These are phyloP conservation scores for Scleroderma bovista DNA, from an alignment of 768 basidiomycete species.

Conservation along the genomic window DNA sequence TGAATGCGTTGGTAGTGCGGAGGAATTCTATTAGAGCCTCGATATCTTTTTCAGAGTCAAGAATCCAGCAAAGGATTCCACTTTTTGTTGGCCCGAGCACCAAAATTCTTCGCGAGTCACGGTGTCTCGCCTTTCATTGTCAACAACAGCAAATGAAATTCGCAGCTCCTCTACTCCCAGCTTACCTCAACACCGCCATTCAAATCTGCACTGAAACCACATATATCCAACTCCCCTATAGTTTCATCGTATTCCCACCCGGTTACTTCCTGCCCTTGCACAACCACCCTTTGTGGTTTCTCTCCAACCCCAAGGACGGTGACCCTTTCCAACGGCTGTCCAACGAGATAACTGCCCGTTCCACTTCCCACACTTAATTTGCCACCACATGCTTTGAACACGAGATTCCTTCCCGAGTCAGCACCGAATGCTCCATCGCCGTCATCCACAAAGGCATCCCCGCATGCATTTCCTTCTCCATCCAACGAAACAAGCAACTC, in stretches of 20 bases:
- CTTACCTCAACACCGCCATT: slow-evolving; percentile 25
- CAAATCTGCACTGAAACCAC: slow-evolving; percentile 36
- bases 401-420: slow-evolving; percentile 27
- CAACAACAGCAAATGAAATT: too few relatives aligned
- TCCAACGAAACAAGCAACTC: slow-evolving; percentile 55
- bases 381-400: slow-evolving; percentile 34
- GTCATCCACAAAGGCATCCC: slow-evolving; percentile 65
- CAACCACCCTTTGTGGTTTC: slow-evolving; percentile 32
- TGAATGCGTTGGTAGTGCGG: too few relatives aligned
- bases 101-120: too few relatives aligned
- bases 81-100: too few relatives aligned
- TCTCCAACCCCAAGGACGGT: slow-evolving; percentile 53
- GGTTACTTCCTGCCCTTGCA: slow-evolving; percentile 32
- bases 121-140: too few relatives aligned
- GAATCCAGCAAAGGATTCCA: too few relatives aligned
- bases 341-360: slow-evolving; percentile 31
- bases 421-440: slow-evolving; percentile 21
- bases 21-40: too few relatives aligned
- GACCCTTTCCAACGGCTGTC: slow-evolving; percentile 44
- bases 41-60: too few relatives aligned
- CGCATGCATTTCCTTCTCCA: slow-evolving; percentile 44
- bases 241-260: slow-evolving; percentile 37
- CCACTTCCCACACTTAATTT: slow-evolving; percentile 33
- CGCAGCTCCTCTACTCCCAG: too few relatives aligned
- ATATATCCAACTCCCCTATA: slow-evolving; percentile 39